Base-by-base conservation (phyloP, 257 asterid species). In the Solanum sitiens region DNA sequence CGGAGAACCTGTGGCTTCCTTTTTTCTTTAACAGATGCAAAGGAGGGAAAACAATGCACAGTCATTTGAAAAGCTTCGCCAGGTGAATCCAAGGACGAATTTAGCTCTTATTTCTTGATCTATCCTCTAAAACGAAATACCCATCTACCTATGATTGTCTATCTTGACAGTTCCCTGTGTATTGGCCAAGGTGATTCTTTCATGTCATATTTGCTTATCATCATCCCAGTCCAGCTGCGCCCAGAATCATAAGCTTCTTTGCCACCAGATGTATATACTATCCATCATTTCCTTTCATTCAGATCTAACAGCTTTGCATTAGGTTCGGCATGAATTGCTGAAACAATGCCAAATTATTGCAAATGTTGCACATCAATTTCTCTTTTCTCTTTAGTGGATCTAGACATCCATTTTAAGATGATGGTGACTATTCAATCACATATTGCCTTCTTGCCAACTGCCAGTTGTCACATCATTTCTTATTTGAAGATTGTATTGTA, bases 1-100 rank as follows among this genome's bases (percentile, higher is more conserved):
- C 82, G 88, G 84, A 16, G 79, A 82, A 30, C 37, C 71, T 87
- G 76, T 61, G 39, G 84, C 68, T 85, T 83, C 85, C 87, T 32
- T 87, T 87, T 82, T 63, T 90, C 86, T 75, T 90, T 39, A 87
- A 89, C 92, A 97, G 99, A 96, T 97, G 99, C 99, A 97, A 92
- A 94, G 99, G 92, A 95, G 99, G 92, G 99, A 97, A 89, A 97
- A 97, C 98, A 97, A 96, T 72, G 96, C 91, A 87, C 99, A 96
- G 90, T 97, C 99, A 39, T 97, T 97, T 93, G 99, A 96, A 89
- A 97, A 97, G 95, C 99, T 97, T 92, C 99, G 99, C 86, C 99
- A 94, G 96, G 99, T 97, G 89, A 94, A 89, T 88, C 71, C 70
- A 74, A 67, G 77, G 65, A 37, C 61, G n/a, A 76, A 27, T 87